phyloP scores from a whole-genome alignment of 2,329 filamentous ascomycete genomes.

The Rhynchosporium agropyri region DNA sequence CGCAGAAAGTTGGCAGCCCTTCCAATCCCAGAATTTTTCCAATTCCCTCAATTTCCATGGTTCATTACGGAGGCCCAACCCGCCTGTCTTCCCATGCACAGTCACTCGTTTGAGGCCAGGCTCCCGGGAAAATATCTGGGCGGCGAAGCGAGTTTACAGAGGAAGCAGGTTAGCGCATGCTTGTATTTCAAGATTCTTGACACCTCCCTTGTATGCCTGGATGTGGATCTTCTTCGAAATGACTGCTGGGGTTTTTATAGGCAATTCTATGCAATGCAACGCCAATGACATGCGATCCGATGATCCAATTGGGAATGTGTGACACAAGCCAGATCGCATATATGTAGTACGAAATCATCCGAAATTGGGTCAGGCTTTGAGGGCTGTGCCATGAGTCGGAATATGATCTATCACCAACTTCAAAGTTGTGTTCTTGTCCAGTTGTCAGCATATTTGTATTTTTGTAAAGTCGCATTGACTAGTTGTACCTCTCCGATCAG shows the following conservation, averaged over 20 bases:
- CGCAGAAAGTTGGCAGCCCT: background rate
- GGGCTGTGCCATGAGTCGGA: too few species aligned
- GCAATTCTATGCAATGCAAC: background rate
- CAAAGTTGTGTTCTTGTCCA: too few species aligned
- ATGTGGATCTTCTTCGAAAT: background rate
- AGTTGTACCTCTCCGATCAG: too few species aligned
- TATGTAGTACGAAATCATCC: too few species aligned
- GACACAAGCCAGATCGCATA: too few species aligned
- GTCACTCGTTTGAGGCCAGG: conserved; percentile 7
- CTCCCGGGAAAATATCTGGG: conserved; percentile 3
- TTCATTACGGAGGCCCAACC: background rate
- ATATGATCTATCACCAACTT: too few species aligned
- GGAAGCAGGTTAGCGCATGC: background rate
- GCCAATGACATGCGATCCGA: background rate
- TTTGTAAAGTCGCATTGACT: too few species aligned
- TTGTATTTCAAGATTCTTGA: background rate
- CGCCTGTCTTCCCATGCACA: background rate
- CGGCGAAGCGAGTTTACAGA: background rate
- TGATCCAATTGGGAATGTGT: conserved; percentile 2
- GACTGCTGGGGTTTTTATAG: background rate
- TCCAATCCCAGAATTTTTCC: background rate
- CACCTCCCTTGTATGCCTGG: background rate
- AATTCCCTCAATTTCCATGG: background rate
- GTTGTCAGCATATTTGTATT: too few species aligned
- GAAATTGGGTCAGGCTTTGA: too few species aligned